Evolutionary conservation across 2,329 filamentous ascomycete species (phyloP).

Genomic region (Dothideomycetes sp.): DNA sequence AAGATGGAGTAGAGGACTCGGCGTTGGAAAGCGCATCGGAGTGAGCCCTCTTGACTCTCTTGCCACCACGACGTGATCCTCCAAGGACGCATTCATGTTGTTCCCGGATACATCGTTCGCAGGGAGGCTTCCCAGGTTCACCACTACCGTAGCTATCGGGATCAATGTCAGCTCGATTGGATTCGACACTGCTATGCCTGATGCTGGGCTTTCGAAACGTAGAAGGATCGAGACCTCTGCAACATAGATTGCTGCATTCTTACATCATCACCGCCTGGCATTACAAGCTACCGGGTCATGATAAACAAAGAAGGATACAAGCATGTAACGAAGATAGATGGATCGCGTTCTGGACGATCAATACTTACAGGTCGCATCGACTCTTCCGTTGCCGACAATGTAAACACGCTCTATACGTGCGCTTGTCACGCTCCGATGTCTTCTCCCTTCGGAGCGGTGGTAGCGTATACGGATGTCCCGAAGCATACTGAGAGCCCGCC

Average conservation of each 20-base stretch:
- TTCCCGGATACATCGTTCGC: slow-evolving; percentile 22
- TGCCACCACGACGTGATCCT: slow-evolving; percentile 20
- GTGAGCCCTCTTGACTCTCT: slow-evolving; percentile 17
- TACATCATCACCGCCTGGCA: background rate
- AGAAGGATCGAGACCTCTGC: background rate
- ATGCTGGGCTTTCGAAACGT: background rate
- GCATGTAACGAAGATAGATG: background rate
- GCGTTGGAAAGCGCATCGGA: slow-evolving; percentile 7
- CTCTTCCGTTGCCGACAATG: slow-evolving; percentile 22
- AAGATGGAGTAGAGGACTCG: background rate
- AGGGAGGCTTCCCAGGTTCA: slow-evolving; percentile 19
- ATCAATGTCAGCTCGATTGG: background rate
- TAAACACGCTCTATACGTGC: slow-evolving; percentile 21
- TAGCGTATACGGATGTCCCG: slow-evolving; percentile 6
- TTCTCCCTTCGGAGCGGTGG: slow-evolving; percentile 7
- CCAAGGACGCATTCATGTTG: slow-evolving; percentile 23
- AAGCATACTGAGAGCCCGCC: background rate
- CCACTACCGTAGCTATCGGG: slow-evolving; percentile 19
- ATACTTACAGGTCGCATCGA: slow-evolving; percentile 22
- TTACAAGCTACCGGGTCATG: background rate
- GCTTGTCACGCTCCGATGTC: slow-evolving; percentile 19
- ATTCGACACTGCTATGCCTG: background rate
- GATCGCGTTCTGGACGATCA: background rate
- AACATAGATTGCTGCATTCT: background rate
- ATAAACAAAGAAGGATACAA: background rate